Base-by-base conservation (phyloP, 2,329 filamentous ascomycete genomes). In the Xylaria arbuscula region DNA sequence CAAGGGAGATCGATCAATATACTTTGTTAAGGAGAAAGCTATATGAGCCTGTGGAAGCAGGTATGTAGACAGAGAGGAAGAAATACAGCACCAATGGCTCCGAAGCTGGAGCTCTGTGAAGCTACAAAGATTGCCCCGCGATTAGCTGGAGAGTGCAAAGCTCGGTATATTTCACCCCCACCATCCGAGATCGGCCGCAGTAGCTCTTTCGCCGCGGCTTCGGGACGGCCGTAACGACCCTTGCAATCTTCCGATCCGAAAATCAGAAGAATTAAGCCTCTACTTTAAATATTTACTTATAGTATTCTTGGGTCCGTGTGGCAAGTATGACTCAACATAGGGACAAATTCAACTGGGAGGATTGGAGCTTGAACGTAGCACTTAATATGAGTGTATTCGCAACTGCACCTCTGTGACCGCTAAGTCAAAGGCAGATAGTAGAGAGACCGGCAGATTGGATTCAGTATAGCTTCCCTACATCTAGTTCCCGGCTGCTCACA, bases 131-230 rank as follows among this genome's bases (percentile, higher is more conserved):
- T 13, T 56, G 65, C 68, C 70, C 70, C 68, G 65, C 63, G 58
- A 62, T 65, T 53, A 22, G 57, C 42, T 40, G 38, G 64, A 10
- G 47, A 65, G n/a, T 19, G 62, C 28, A 19, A 60, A 63, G 45
- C 64, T 66, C 40, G 64, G 67, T 53, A 51, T 17, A 51, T 47
- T 71, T 58, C 62, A 62, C 72, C 72, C 28, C 72, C 72, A 70
- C 72, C 64, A 71, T 73, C 72, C 72, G 72, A 73, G 38, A 70
- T 73, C 72, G 72, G 72, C 69, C 58, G 15, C 36, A 7, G 19
- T 58, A 40, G 22, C 15, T 62, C 3, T 28, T 32, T 22, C 10
- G 34, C 53, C 13, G 48, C 48, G 45, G 17, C 28, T 34, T 34
- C 50, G 10, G 28, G 2, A 54, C 19, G 6, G 28, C 50, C 32